Base-by-base conservation (phyloP, 805 yeast species). In the Ogataea populi-albae region DNA sequence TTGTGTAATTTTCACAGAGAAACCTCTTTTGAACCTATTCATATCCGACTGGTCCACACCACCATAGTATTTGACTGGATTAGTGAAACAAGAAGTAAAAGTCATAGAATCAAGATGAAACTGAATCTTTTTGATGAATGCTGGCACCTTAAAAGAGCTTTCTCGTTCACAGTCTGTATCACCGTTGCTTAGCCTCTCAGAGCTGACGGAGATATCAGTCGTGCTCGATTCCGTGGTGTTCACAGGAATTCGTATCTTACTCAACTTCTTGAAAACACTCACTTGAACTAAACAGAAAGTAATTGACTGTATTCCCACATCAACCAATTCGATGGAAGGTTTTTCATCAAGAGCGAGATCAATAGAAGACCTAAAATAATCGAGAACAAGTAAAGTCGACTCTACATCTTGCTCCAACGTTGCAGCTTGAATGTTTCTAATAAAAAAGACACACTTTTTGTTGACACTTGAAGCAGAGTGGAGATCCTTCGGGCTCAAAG, bases 11-110 rank as follows among this genome's bases (percentile, higher is more conserved):
- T 32, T 39, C n/a, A 45, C 9, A 8, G 35, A 34, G 29, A 53
- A 25, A 19, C 65, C 65, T 34, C 65, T 48, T 23, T 54, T 39
- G 36, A 26, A 57, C 3, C 32, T 40, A 32, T 57, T 57, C 38
- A 60, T 23, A 10, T 46, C 50, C 0, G 59, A 38, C 36, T 57
- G 62, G 35, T 57, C 62, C 9, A 41, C 43, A 4, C 53, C 54
- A 26, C 47, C 47, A 38, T 49, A 61, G 35, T 46, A 58, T 23
- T 46, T 46, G 6, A 59, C 48, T 4, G 64, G 65, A 29, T 46
- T 55, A n/a, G 26, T 17, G 28, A 59, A 61, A 29, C 62, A 55
- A 2, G 59, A 37, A 6, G 50, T 36, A 17, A 59, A 32, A 12
- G 37, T 49, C 15, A 57, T 12, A 4, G 30, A 21, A 15, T 43